phyloP scores from a whole-genome alignment of 768 basidiomycete genomes.

The Auricularia sp. region DNA sequence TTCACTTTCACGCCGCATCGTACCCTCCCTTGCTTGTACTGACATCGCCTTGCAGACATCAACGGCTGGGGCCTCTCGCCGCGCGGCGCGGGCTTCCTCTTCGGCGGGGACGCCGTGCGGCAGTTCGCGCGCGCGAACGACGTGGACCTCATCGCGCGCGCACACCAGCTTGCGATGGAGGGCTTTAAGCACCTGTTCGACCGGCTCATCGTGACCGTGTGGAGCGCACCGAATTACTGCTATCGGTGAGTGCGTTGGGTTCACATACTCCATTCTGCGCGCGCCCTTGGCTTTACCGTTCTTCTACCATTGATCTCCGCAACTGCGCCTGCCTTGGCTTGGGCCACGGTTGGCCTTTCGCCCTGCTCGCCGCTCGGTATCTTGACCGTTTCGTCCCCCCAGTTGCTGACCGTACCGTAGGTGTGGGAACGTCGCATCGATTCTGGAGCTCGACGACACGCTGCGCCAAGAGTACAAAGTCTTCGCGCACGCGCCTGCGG shows the following conservation, averaged over 20 bases:
- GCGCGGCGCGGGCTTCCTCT: slow-evolving; percentile 93
- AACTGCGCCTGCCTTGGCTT: no score
- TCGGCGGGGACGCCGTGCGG: slow-evolving; percentile 87
- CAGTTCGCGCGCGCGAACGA: slow-evolving; percentile 82
- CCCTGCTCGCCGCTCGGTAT: no score
- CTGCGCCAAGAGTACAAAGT: slow-evolving; percentile 93
- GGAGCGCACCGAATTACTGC: slow-evolving; percentile 98
- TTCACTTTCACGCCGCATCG: background rate
- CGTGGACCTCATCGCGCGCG: slow-evolving; percentile 90
- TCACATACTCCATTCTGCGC: background rate
- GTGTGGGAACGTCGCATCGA: slow-evolving; percentile 93
- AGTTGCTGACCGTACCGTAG: slow-evolving; percentile 27
- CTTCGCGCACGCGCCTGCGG: slow-evolving; percentile 81
- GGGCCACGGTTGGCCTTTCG: background rate
- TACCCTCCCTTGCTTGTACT: background rate
- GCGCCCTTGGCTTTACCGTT: slow-evolving; percentile 9
- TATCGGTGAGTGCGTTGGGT: slow-evolving; percentile 56
- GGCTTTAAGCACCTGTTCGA: slow-evolving; percentile 98
- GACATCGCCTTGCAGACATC: slow-evolving; percentile 47
- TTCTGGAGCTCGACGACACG: slow-evolving; percentile 88
- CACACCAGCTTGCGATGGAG: slow-evolving; percentile 97
- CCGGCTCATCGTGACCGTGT: slow-evolving; percentile 88
- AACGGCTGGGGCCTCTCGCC: slow-evolving; percentile 93
- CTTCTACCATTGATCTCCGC: background rate
- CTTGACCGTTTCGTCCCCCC: no score